Percentiles rank a stretch among this genome's conserved stretches.
phyloP scores from a whole-genome alignment of 225 moss, liverwort and hornwort genomes.

The Sphagnum tenellum region DNA sequence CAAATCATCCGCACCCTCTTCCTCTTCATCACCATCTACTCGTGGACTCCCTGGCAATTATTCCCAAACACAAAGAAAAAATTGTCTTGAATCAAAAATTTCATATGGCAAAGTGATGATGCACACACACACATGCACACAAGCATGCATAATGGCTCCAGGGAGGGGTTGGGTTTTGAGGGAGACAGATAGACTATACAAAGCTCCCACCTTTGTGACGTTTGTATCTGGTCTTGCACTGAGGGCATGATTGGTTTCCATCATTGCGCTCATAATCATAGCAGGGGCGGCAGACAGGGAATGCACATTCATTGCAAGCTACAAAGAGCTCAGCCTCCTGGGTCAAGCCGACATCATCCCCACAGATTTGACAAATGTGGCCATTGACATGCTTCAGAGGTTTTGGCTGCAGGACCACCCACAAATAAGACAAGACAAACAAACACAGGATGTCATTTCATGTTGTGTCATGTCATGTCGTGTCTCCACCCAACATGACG shows the following conservation, averaged over 20 bases:
- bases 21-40: slow-evolving; percentile 86
- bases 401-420: slow-evolving; percentile 40
- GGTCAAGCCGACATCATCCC: slow-evolving; percentile 83
- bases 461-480: too few species aligned
- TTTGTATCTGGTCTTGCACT: slow-evolving; percentile 93
- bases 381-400: slow-evolving; percentile 58
- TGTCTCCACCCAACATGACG: too few species aligned
- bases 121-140: neutral
- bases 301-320: slow-evolving; percentile 96
- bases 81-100: neutral
- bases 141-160: neutral
- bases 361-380: slow-evolving; percentile 81
- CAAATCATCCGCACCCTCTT: slow-evolving; percentile 74
- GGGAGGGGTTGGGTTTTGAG: neutral
- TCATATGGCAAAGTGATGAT: neutral
- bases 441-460: too few species aligned
- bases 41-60: slow-evolving; percentile 62
- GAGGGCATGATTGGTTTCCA: slow-evolving; percentile 82
- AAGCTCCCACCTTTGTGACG: slow-evolving; percentile 50
- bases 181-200: too few species aligned
- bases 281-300: slow-evolving; percentile 91
- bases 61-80: neutral
- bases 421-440: too few species aligned
- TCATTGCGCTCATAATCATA: slow-evolving; percentile 99
- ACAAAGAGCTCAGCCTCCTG: slow-evolving; percentile 71